Conservation (phyloP, 192 early-diverging fungal genomes). For the Gonapodya sp. region DNA sequence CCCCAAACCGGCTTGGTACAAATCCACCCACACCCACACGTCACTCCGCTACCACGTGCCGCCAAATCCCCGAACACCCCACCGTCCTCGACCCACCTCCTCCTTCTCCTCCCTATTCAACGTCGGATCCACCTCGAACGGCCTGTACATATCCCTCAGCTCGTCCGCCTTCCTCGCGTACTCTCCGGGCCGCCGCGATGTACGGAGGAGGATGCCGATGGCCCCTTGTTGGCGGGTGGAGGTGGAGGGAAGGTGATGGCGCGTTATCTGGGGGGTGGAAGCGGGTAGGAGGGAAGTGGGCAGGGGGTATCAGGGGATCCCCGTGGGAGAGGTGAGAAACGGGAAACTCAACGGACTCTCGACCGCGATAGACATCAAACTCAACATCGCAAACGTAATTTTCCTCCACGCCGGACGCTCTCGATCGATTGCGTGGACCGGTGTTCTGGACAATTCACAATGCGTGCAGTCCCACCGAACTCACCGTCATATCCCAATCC, state of each 20-base stretch:
- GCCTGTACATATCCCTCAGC: slow-evolving; percentile 57
- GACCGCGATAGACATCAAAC: too few relatives aligned
- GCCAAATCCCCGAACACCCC: too few relatives aligned
- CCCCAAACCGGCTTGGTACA: too few relatives aligned
- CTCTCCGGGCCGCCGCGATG: slow-evolving; percentile 19
- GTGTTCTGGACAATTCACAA: too few relatives aligned
- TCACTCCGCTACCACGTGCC: too few relatives aligned
- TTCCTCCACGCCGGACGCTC: too few relatives aligned
- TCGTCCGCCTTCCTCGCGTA: slow-evolving; percentile 31
- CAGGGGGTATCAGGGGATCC: not conserved
- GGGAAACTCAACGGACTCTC: not conserved
- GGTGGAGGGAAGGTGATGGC: not conserved
- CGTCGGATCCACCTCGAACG: slow-evolving; percentile 49
- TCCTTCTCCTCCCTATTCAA: slow-evolving; percentile 43
- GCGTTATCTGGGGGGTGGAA: not conserved
- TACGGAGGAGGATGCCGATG: slow-evolving; percentile 14
- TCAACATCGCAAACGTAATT: too few relatives aligned
- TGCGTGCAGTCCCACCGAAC: slow-evolving; percentile 16
- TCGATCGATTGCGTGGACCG: too few relatives aligned
- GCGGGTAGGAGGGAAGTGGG: not conserved
- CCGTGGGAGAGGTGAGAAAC: not conserved
- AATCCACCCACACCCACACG: too few relatives aligned
- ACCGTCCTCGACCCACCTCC: too few relatives aligned
- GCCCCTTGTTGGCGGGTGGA: not conserved
- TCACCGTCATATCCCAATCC: slow-evolving; percentile 72